Conservation (phyloP, 192 early-diverging fungal genomes). For the Martensiomyces pterosporus region DNA sequence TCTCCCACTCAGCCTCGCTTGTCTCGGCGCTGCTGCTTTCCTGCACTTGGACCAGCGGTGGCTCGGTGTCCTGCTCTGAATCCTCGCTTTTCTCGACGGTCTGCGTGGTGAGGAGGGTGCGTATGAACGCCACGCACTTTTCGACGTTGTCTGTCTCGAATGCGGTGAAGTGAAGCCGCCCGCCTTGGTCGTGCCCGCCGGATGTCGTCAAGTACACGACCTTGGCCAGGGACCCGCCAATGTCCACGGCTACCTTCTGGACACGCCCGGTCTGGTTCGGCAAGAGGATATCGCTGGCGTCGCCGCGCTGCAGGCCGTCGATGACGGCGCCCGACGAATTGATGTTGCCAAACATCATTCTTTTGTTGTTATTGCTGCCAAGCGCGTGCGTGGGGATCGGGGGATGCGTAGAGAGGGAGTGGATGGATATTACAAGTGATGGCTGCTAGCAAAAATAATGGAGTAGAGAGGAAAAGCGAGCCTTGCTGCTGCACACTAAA, state of each 20-base stretch:
- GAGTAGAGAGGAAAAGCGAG: too few species aligned
- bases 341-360: conserved; percentile 47
- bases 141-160: conserved; percentile 94
- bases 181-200: conserved; percentile 55
- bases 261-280: conserved; percentile 82
- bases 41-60: not conserved
- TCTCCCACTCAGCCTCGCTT: too few species aligned
- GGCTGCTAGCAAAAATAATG: too few species aligned
- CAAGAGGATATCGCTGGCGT: conserved; percentile 74
- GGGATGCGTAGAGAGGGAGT: too few species aligned
- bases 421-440: too few species aligned
- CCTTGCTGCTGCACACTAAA: too few species aligned
- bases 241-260: conserved; percentile 87
- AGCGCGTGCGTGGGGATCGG: too few species aligned
- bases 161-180: conserved; percentile 86
- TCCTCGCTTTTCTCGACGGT: too few species aligned
- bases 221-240: conserved; percentile 73
- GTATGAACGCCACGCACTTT: conserved; percentile 81
- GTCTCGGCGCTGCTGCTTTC: too few species aligned
- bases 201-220: conserved; percentile 66
- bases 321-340: conserved; percentile 43
- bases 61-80: conserved; percentile 6
- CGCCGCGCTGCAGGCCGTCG: conserved; percentile 20
- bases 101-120: conserved; percentile 61
- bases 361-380: not conserved